Evolutionary conservation across 805 yeast genomes (phyloP).

Genomic region (Candida orba): DNA sequence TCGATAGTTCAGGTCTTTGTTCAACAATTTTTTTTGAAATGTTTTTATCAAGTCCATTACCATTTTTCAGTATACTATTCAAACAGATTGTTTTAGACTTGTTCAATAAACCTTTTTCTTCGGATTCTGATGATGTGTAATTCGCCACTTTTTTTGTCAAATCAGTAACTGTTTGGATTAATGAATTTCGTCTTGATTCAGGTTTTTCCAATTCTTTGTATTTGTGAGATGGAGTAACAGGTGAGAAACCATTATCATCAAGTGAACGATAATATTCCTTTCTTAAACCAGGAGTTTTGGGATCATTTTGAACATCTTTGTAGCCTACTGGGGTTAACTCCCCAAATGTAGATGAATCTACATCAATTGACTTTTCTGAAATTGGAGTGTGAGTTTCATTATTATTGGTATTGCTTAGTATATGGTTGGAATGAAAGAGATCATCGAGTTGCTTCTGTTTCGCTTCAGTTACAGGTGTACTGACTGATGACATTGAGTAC

Average conservation of each 20-base stretch:
- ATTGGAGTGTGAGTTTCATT: too few relatives aligned
- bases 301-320: constrained; percentile 16
- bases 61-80: constrained; percentile 19
- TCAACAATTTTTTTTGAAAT: constrained; percentile 14
- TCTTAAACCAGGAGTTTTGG: constrained; percentile 20
- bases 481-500: too few relatives aligned
- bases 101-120: too few relatives aligned
- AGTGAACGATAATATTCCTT: constrained; percentile 8
- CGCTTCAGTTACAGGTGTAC: too few relatives aligned
- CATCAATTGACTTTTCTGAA: too few relatives aligned
- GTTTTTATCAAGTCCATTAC: constrained; percentile 14
- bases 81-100: constrained; percentile 5
- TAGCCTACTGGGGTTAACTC: constrained; percentile 12
- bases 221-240: constrained; percentile 12
- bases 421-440: too few relatives aligned
- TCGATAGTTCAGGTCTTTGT: constrained; percentile 17
- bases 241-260: background rate
- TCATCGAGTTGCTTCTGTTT: too few relatives aligned
- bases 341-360: background rate
- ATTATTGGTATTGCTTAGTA: too few relatives aligned
- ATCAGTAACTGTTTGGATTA: too few relatives aligned
- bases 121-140: too few relatives aligned
- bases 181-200: background rate
- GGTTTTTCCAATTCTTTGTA: background rate
- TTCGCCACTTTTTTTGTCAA: too few relatives aligned